These are phyloP conservation scores for Gaultheria prostrata DNA, from an alignment of 148 eudicot species.

Conservation along the genomic window DNA sequence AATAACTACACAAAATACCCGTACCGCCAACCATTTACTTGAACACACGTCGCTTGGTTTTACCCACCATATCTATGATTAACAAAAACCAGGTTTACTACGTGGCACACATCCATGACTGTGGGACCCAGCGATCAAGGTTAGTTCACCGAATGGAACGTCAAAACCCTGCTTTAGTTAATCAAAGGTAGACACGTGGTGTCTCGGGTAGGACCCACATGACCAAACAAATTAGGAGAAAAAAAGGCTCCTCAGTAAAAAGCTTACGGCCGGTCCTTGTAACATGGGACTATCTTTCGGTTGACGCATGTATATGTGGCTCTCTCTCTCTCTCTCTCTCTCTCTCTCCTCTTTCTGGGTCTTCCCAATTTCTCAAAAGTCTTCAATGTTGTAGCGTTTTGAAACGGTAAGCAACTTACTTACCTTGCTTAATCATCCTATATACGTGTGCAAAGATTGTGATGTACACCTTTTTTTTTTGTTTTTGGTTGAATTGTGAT, in stretches of 20 bases:
- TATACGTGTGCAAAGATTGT: not conserved
- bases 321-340: not conserved
- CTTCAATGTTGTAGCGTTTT: slow-evolving; percentile 13
- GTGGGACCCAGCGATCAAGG: not conserved
- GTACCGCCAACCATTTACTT: not conserved
- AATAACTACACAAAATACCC: not conserved
- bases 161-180: not conserved
- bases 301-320: slow-evolving; percentile 8
- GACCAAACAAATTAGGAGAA: not conserved
- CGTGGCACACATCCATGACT: slow-evolving; percentile 5
- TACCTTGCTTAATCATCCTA: not conserved
- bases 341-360: not conserved
- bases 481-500: slow-evolving; percentile 7
- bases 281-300: slow-evolving; percentile 14
- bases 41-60: not conserved
- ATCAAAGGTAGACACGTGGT: slow-evolving; percentile 12
- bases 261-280: not conserved
- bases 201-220: slow-evolving; percentile 23
- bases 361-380: not conserved
- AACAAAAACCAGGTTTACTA: not conserved
- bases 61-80: not conserved
- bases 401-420: slow-evolving; percentile 27
- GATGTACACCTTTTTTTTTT: not conserved
- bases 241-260: not conserved
- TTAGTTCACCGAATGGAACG: slow-evolving; percentile 14